Conservation (phyloP, 73 alveolate species). For the Tetrahymena borealis region DNA sequence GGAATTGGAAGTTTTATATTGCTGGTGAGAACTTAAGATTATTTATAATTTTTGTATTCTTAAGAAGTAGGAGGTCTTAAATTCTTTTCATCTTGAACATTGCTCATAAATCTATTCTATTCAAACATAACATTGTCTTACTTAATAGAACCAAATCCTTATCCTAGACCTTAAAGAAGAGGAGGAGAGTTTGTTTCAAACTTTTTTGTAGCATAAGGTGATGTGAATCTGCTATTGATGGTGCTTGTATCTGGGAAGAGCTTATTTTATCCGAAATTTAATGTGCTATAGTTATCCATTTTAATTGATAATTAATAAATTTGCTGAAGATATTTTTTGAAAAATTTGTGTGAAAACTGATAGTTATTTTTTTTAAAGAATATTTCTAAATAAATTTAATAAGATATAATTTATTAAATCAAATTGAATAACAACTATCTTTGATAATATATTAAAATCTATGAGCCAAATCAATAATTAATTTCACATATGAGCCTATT, state of each 20-base stretch:
- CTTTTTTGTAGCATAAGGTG: not conserved
- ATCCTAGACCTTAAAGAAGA: not conserved
- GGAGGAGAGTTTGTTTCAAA: not conserved
- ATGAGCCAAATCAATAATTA: too few relatives aligned
- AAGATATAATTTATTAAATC: too few relatives aligned
- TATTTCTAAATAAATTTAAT: too few relatives aligned
- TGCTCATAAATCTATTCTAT: not conserved
- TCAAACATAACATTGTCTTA: not conserved
- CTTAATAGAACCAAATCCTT: not conserved
- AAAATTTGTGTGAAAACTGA: too few relatives aligned
- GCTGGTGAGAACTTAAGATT: not conserved
- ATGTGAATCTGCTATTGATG: not conserved
- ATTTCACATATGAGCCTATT: too few relatives aligned
- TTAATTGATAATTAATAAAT: not conserved
- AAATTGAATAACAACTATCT: too few relatives aligned
- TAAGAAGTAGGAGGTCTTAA: not conserved
- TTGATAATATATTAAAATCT: too few relatives aligned
- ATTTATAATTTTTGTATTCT: not conserved
- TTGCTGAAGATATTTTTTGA: too few relatives aligned
- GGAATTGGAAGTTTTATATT: not conserved
- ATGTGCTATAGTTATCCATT: not conserved
- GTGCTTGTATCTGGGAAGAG: not conserved
- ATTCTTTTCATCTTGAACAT: not conserved
- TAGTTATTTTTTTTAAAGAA: too few relatives aligned
- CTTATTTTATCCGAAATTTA: not conserved